Evolutionary conservation across 495 filamentous ascomycete genomes (phyloP), one percentile per base, ranked within the genome.

Genomic region (Penicillium nucicola): DNA sequence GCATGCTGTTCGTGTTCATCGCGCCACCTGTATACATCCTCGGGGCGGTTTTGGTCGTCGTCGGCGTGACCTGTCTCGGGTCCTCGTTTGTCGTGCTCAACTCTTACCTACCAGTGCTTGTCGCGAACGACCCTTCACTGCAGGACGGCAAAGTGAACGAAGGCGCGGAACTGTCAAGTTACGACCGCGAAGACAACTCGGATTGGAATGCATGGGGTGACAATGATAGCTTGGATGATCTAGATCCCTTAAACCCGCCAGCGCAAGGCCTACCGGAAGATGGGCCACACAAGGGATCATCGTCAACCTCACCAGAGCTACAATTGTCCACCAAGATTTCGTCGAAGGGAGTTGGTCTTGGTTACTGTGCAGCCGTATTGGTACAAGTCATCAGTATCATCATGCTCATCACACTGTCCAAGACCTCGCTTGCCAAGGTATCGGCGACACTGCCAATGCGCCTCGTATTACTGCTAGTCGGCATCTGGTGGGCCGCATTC

Each of bases 401-500:
- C 30, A 67, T 91, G 6, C 70, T 88, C 25, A 56, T 77, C 37
- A 82, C 83, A 53, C 76, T 83, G n/a, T 84, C 80, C 47, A 84
- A 86, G 23, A 85, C 83, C 3, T 81, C 81, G 62, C 53, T 73
- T 5, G 52, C 63, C 2, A 69, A 70, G 36, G 20, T 39, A 1
- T 67, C 66, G 2, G 64, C 47, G 4, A 67, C 69, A 0, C 53
- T 69, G 14, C 84, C 85, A 1, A 78, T 89, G 46, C 83, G 89
- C 11, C 77, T 91, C 19, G 87, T 92, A 3, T 73, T 96, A 25
- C 86, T 91, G 46, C 62, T 88, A 18, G 82, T 95, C 22, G 91
- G 91, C 8, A 70, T 82, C n/a, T 96, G 91, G 91, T 96, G 91
- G 91, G 83, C 85, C 42, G 50, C 79, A 19, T 95, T 95, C 64